phyloP scores from a whole-genome alignment of 2,329 filamentous ascomycete genomes.

The Gliomastix tumulicola region DNA sequence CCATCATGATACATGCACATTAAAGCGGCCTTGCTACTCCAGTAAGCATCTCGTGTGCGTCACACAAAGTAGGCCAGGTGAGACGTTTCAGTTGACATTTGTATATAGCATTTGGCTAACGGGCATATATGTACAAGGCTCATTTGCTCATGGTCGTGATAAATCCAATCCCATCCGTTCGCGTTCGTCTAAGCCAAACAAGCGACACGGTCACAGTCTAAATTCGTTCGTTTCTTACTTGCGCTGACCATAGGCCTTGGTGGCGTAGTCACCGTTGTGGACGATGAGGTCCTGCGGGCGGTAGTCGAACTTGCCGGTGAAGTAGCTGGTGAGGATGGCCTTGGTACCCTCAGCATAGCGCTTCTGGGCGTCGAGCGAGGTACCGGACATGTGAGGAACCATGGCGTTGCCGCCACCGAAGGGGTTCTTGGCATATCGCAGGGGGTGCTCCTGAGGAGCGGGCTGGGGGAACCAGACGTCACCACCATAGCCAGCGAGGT shows the following conservation, averaged over 20 bases:
- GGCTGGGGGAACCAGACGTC: slow-evolving; percentile 98
- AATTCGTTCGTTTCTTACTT: no score
- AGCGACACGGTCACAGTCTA: no score
- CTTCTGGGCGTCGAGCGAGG: slow-evolving; percentile 95
- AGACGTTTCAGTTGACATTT: no score
- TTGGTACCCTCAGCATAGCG: slow-evolving; percentile 85
- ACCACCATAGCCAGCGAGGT: slow-evolving; percentile 82
- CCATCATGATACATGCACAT: no score
- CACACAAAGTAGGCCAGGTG: no score
- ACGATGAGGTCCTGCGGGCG: slow-evolving; percentile 86
- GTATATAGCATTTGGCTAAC: no score
- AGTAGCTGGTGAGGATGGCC: slow-evolving; percentile 86
- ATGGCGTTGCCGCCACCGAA: slow-evolving; percentile 98
- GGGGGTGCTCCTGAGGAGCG: slow-evolving; percentile 84
- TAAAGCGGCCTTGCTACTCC: no score
- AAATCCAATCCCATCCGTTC: no score
- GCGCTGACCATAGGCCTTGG: slow-evolving; percentile 79
- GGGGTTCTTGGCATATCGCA: slow-evolving; percentile 88
- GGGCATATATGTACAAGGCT: no score
- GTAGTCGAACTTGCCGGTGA: slow-evolving; percentile 83
- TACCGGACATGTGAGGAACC: slow-evolving; percentile 98
- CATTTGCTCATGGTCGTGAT: no score
- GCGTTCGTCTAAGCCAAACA: no score
- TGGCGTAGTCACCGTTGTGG: slow-evolving; percentile 83
- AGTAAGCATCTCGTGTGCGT: no score